Base-by-base conservation (phyloP, 495 filamentous ascomycete species). In the Articulospora tetracladia region DNA sequence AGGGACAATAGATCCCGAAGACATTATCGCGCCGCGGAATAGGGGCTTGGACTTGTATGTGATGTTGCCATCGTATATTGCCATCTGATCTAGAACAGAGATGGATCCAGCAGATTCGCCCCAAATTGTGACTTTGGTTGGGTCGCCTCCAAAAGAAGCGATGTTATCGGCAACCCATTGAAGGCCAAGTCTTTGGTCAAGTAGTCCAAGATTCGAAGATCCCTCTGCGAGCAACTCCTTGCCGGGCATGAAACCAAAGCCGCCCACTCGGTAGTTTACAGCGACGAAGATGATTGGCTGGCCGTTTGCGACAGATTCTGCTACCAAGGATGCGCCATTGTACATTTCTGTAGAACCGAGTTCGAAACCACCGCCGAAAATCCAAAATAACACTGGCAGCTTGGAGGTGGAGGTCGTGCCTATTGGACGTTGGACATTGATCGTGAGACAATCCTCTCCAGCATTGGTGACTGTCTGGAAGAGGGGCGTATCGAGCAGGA, bases 41-140 rank as follows among this genome's bases (percentile, higher is more conserved):
- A 91, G 75, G 0, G 82, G 78, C 60, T 85, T 82, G 32, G 83
- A 86, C 10, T 89, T 89, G 73, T 90, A 90, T 0, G 69, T 84
- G 70, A 83, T 80, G 66, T 91, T 70, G 11, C 89, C 88, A 65
- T 83, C 79, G 66, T 88, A 89, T 20, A 90, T 71, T 2, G 80
- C 71, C 79, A 88, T 86, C 59, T 90, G 88, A 66, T 89, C 78
- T 46, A 84, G 80, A 20, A 91, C 86, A 6, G 85, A 89, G 60
- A 89, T 89, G 15, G 84, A 28, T 3, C 65, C 65, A 22, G 65
- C 62, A n/a, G 65, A 64, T 60, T 78, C 70, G 8, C 77, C 77
- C 74, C 71, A 76, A 27, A 79, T 68, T 3, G 73, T 76, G 19
- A 81, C 73, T 7, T 72, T 69, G 23, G 72, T 62, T 12, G 80